phyloP scores from a whole-genome alignment of 176 grass and related monocot genomes.

The Leersia perrieri region DNA sequence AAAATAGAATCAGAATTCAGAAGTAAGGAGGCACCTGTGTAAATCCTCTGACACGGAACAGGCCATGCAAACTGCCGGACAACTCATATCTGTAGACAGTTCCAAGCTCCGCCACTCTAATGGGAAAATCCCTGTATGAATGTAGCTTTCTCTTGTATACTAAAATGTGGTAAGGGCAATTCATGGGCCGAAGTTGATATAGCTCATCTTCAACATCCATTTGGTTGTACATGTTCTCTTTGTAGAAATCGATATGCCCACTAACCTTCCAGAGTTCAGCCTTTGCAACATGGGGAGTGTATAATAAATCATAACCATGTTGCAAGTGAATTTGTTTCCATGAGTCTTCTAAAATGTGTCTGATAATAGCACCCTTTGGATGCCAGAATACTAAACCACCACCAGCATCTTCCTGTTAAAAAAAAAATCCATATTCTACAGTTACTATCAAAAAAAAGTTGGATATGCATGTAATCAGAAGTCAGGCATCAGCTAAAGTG shows the following conservation, averaged over 20 bases:
- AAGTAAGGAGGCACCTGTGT: conserved; percentile 68
- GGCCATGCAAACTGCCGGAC: conserved; percentile 88
- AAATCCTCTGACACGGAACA: conserved; percentile 97
- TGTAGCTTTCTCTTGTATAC: conserved; percentile 94
- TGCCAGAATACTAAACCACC: conserved; percentile 98
- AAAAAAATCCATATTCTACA: conserved; percentile 15
- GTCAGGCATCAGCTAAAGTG: not conserved
- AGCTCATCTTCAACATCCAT: conserved; percentile 92
- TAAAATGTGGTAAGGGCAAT: conserved; percentile 94
- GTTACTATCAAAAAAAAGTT: not conserved
- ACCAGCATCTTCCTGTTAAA: conserved; percentile 91
- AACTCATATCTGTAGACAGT: conserved; percentile 97
- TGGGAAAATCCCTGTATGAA: conserved; percentile 86
- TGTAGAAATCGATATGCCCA: conserved; percentile 92
- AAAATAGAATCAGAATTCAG: not conserved
- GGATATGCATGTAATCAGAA: not conserved
- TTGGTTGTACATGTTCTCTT: conserved; percentile 94
- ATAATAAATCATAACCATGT: conserved; percentile 78
- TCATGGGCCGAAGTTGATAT: conserved; percentile 96
- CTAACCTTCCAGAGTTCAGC: conserved; percentile 92
- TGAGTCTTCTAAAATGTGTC: conserved; percentile 87
- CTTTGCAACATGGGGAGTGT: conserved; percentile 95
- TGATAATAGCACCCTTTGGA: conserved; percentile 82
- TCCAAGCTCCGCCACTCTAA: conserved; percentile 91
- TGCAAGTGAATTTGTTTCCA: conserved; percentile 94